Percentiles rank a stretch among this genome's conserved stretches.
Conservation (phyloP, 176 grass and related monocot species). For the Carex cristatella region DNA sequence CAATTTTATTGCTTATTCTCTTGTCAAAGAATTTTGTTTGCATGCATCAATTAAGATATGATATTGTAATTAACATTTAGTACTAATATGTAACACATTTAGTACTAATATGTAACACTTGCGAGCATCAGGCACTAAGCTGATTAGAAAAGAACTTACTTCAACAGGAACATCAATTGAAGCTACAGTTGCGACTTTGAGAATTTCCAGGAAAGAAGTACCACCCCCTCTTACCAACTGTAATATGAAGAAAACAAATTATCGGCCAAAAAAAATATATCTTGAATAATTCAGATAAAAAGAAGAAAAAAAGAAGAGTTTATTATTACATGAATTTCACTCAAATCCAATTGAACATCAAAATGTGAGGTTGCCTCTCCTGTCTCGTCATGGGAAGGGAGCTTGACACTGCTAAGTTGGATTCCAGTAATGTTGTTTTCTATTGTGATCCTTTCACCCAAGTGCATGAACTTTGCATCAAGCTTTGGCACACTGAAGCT, state of each 20-base stretch:
- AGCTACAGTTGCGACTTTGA: conserved; percentile 68
- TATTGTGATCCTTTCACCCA: conserved; percentile 66
- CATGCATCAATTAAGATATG: background rate
- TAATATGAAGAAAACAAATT: conserved; percentile 31
- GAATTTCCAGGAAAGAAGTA: conserved; percentile 87
- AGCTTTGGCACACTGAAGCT: conserved; percentile 99
- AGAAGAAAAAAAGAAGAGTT: background rate
- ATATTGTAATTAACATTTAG: background rate
- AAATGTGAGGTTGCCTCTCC: conserved; percentile 74
- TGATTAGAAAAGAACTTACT: conserved; percentile 44
- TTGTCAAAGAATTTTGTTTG: background rate
- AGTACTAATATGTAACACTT: background rate
- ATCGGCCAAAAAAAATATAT: conserved; percentile 15
- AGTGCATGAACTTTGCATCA: conserved; percentile 88
- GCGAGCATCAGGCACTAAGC: background rate
- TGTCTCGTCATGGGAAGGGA: conserved; percentile 54
- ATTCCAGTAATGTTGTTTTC: conserved; percentile 89
- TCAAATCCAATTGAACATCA: conserved; percentile 92
- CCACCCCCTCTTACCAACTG: conserved; percentile 75
- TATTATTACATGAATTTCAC: conserved; percentile 83
- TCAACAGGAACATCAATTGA: conserved; percentile 83
- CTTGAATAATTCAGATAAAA: conserved; percentile 12
- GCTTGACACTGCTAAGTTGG: conserved; percentile 65
- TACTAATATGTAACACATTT: background rate
- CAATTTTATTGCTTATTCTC: background rate